A percentile compares a stretch with the other conserved stretches of the same genome.
These are phyloP conservation scores for Canavalia ensiformis DNA, from an alignment of 306 rosid genomes.

Conservation along the genomic window DNA sequence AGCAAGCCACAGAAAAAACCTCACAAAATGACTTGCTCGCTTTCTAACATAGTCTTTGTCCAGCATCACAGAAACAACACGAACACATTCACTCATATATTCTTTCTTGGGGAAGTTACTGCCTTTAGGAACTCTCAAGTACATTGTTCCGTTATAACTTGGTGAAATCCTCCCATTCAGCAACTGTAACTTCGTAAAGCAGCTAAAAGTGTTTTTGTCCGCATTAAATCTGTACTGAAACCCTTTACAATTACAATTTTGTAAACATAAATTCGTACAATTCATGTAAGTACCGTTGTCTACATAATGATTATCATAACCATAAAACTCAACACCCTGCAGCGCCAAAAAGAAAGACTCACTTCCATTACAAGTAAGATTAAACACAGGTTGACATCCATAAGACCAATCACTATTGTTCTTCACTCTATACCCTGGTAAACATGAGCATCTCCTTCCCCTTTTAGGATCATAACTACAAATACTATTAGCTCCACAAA, in stretches of 20 bases:
- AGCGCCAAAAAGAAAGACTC: neutral
- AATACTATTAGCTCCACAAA: slow-evolving; percentile 51
- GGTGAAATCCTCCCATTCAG: slow-evolving; percentile 43
- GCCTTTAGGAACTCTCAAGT: slow-evolving; percentile 41
- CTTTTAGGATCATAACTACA: slow-evolving; percentile 32
- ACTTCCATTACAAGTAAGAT: neutral
- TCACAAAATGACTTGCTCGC: slow-evolving; percentile 6
- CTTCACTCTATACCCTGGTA: neutral
- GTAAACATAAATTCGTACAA: slow-evolving; percentile 42
- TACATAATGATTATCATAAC: neutral
- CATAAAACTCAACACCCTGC: neutral
- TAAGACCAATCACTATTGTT: neutral
- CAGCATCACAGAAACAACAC: neutral
- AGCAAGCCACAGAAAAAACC: slow-evolving; percentile 44
- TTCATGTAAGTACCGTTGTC: neutral
- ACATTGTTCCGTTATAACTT: slow-evolving; percentile 18
- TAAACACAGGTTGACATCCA: neutral
- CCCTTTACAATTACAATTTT: slow-evolving; percentile 40
- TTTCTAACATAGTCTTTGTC: neutral
- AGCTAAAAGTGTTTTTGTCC: neutral
- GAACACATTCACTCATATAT: neutral
- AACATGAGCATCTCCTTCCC: neutral
- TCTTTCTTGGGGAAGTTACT: neutral
- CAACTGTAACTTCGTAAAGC: slow-evolving; percentile 42
- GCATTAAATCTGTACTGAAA: slow-evolving; percentile 29